A percentile compares a stretch with the other conserved stretches of the same genome.
phyloP scores from a whole-genome alignment of 1,284 basidiomycete genomes.

The Spongispora temasekensis region DNA sequence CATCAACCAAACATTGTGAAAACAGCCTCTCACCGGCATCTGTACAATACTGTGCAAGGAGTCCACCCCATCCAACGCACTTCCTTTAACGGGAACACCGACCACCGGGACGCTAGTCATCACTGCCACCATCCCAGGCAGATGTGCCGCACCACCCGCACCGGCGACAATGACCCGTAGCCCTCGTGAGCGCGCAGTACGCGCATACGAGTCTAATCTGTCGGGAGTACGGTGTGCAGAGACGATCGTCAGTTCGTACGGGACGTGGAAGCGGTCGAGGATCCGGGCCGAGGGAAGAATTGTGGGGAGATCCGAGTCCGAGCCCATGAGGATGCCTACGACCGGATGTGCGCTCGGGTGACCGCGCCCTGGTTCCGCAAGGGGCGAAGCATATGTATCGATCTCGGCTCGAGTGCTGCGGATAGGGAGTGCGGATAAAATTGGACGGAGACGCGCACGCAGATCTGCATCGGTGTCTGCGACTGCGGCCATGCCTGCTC shows the following conservation, averaged over 20 bases:
- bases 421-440: constrained; percentile 68
- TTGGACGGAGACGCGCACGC: constrained; percentile 63
- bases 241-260: constrained; percentile 95
- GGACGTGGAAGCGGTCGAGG: constrained; percentile 79
- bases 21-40: constrained; percentile 95
- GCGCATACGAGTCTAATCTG: constrained; percentile 83
- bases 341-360: constrained; percentile 74
- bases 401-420: constrained; percentile 50
- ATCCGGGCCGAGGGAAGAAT: constrained; percentile 91
- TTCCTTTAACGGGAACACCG: constrained; percentile 96
- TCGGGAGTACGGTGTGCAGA: constrained; percentile 96
- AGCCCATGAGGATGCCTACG: constrained; percentile 97
- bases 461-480: constrained; percentile 83
- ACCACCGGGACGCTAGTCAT: constrained; percentile 94
- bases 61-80: constrained; percentile 93
- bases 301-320: constrained; percentile 94
- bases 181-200: constrained; percentile 78
- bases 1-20: no score
- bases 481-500: constrained; percentile 87
- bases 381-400: constrained; percentile 55
- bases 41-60: constrained; percentile 97
- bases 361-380: constrained; percentile 46
- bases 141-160: constrained; percentile 95
- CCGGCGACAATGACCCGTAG: constrained; percentile 87
- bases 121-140: constrained; percentile 97